These are phyloP conservation scores for Chenopodium formosanum DNA, from an alignment of 148 eudicot genomes.

Conservation along the genomic window DNA sequence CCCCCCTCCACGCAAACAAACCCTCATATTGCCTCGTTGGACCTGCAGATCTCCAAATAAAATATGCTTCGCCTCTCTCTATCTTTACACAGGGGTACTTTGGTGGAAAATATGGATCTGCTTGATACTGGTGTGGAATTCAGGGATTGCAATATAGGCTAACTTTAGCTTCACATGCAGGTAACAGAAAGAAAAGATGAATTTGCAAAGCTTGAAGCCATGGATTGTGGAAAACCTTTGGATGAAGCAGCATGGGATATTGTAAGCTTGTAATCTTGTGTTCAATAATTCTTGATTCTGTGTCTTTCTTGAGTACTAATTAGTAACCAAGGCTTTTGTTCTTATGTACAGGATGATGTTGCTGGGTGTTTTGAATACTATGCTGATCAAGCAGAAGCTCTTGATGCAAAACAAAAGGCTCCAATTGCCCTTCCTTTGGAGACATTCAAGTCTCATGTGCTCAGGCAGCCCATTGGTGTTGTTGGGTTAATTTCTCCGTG, in stretches of 20 bases:
- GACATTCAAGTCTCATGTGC: slow-evolving; percentile 73
- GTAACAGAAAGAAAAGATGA: slow-evolving; percentile 66
- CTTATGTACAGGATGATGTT: slow-evolving; percentile 78
- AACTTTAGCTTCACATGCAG: slow-evolving; percentile 36
- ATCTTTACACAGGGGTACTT: not conserved
- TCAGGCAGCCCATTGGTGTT: slow-evolving; percentile 87
- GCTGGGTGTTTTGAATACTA: slow-evolving; percentile 88
- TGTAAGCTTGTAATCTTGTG: slow-evolving; percentile 38
- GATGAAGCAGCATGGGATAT: slow-evolving; percentile 96
- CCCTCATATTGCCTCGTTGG: no score
- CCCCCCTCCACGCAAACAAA: no score
- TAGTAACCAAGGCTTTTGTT: slow-evolving; percentile 15
- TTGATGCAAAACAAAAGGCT: slow-evolving; percentile 83
- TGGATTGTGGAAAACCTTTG: slow-evolving; percentile 85
- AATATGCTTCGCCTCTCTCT: no score
- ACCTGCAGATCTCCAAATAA: no score
- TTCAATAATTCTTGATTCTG: not conserved
- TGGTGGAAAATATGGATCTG: not conserved
- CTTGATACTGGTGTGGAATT: not conserved
- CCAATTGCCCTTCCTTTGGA: slow-evolving; percentile 85
- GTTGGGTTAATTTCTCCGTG: slow-evolving; percentile 98
- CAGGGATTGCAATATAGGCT: not conserved
- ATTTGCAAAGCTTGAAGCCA: slow-evolving; percentile 73
- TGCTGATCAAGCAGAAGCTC: slow-evolving; percentile 91
- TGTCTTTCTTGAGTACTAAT: not conserved